These are phyloP conservation scores for Pestalotiopsis sp. DNA, from an alignment of 2,329 filamentous ascomycete genomes.

Conservation along the genomic window DNA sequence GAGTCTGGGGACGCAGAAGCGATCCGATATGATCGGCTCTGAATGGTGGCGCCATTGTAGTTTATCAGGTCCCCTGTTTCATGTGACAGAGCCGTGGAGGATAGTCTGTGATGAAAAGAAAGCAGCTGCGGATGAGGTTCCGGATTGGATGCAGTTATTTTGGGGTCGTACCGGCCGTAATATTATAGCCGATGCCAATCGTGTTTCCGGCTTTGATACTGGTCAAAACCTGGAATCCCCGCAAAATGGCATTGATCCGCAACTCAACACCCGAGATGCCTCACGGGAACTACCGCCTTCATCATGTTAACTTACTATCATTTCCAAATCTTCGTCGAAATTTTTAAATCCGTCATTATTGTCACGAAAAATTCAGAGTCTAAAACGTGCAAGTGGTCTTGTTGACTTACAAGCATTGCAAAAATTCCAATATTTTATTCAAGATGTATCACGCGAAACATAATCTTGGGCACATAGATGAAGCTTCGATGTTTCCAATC, in stretches of 20 bases:
- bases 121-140: not conserved
- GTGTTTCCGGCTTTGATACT: not conserved
- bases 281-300: not conserved
- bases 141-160: not conserved
- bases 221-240: not conserved
- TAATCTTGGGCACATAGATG: not conserved
- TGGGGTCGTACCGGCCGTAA: not conserved
- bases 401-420: not conserved
- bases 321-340: too few relatives aligned
- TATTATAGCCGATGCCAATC: not conserved
- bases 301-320: too few relatives aligned
- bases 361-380: too few relatives aligned
- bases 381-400: not conserved
- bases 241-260: not conserved
- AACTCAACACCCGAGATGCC: not conserved
- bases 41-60: conserved; percentile 54
- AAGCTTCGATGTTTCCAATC: too few relatives aligned
- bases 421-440: not conserved
- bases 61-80: not conserved
- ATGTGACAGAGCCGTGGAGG: not conserved
- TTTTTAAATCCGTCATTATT: too few relatives aligned
- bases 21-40: conserved; percentile 75
- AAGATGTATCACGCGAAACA: not conserved
- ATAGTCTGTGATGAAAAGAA: not conserved
- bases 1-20: conserved; percentile 65